Conservation (phyloP, 108 stramenopile genomes). For the Fragilariopsis cylindrus region DNA sequence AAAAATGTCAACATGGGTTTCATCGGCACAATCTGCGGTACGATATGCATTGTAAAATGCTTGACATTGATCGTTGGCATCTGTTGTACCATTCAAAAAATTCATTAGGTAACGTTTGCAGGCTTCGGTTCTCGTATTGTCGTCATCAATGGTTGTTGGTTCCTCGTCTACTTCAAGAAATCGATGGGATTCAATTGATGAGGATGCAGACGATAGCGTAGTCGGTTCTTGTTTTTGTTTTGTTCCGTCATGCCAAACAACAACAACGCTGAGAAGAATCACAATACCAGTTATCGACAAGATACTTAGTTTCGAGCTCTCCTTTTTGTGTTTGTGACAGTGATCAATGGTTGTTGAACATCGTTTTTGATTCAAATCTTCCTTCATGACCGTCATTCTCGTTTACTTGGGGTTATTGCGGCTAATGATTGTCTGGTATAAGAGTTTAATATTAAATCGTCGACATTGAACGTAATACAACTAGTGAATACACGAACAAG, state of each 20-base stretch:
- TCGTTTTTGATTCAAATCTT: no score
- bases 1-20: neutral
- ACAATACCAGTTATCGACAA: constrained; percentile 23
- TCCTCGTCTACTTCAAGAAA: constrained; percentile 4
- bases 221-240: neutral
- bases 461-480: no score
- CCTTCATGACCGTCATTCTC: no score
- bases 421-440: no score
- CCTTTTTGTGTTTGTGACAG: neutral
- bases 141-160: constrained; percentile 34
- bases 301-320: neutral
- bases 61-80: constrained; percentile 79
- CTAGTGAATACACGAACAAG: no score
- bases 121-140: constrained; percentile 42
- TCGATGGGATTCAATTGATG: neutral
- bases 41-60: constrained; percentile 78
- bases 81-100: constrained; percentile 84
- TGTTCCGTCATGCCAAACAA: constrained; percentile 11
- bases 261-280: constrained; percentile 14
- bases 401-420: no score
- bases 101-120: constrained; percentile 69
- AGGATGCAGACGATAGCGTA: neutral
- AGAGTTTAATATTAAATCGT: no score
- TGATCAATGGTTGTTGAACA: neutral
- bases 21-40: constrained; percentile 61